Base-by-base conservation (phyloP, 805 yeast species). In the Pichia thaimueangensis region DNA sequence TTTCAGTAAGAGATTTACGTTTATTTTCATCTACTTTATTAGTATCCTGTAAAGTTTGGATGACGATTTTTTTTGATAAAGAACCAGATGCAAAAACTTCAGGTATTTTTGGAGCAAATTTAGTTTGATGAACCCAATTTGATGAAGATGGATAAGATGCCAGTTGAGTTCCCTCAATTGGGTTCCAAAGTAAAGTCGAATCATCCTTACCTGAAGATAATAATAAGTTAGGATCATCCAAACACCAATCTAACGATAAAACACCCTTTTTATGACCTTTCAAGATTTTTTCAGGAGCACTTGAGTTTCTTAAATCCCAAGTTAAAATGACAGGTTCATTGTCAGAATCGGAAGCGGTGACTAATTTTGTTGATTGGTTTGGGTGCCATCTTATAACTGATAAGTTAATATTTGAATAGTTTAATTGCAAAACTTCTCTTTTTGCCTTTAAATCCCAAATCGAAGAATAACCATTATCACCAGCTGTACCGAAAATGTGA, bases 371-470 rank as follows among this genome's bases (percentile, higher is more conserved):
- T 45, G 91, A 78, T 64, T 81, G 82, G 34, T 74, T 66, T 43
- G 99, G 98, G 62, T 93, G 97, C 99, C 99, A 93, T 45, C 82
- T 87, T 12, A 93, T 94, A 47, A 76, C 74, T 28, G 94, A 78
- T 39, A 91, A 73, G 43, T 81, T 82, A 20, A 88, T 82, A 7
- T 82, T 78, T 19, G 80, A 68, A 62, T 86, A 86, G 43, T 79
- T 74, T 59, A 93, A 71, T 61, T 87, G 96, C 47, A 93, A 68
- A 20, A 91, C 95, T 64, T 91, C 97, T 56, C 86, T 77, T 59
- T 81, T 82, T 31, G 88, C 79, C 57, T 84, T 85, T 51, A 89
- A 69, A 64, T 93, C 97, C 97, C 97, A 93, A 51, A 93, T 81
- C 1, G 96, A 82, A 3, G 96, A 81, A 60, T 78, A 84, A 13